These are phyloP conservation scores for Sambucus nigra DNA, from an alignment of 129 eudicot genomes.

Conservation along the genomic window DNA sequence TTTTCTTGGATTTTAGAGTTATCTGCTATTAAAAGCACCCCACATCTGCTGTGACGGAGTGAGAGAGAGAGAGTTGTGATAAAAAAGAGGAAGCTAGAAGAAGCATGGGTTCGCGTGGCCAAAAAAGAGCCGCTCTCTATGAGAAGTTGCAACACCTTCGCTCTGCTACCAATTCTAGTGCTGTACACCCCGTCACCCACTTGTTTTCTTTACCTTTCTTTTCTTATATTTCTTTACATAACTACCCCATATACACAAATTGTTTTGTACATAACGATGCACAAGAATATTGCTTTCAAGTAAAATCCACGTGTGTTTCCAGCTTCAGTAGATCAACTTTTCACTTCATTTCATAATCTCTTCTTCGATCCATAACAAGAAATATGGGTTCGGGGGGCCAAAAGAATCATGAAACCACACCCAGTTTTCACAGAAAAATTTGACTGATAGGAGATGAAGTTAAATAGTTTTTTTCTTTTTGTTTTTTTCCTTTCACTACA, in stretches of 20 bases:
- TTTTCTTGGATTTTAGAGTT: constrained; percentile 8
- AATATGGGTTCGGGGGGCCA: no score
- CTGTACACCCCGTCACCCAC: constrained; percentile 18
- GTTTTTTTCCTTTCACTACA: background rate
- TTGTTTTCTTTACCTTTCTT: background rate
- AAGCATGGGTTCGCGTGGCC: constrained; percentile 26
- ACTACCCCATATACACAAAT: no score
- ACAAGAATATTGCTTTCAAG: no score
- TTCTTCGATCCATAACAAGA: no score
- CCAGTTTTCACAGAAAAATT: no score
- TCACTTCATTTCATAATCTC: no score
- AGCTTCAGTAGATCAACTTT: no score
- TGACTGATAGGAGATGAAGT: no score
- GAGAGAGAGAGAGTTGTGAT: constrained; percentile 1
- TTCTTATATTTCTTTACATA: background rate
- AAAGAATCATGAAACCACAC: no score
- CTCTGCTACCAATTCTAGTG: constrained; percentile 29
- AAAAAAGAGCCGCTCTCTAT: constrained; percentile 24
- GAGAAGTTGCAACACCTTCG: constrained; percentile 34
- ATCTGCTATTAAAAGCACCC: constrained; percentile 1
- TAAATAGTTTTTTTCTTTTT: no score
- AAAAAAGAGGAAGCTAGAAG: background rate
- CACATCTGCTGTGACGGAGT: background rate
- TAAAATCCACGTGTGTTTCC: no score
- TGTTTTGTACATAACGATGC: no score